Base-by-base conservation (phyloP, 495 filamentous ascomycete genomes). In the Aspergillus biplanus region DNA sequence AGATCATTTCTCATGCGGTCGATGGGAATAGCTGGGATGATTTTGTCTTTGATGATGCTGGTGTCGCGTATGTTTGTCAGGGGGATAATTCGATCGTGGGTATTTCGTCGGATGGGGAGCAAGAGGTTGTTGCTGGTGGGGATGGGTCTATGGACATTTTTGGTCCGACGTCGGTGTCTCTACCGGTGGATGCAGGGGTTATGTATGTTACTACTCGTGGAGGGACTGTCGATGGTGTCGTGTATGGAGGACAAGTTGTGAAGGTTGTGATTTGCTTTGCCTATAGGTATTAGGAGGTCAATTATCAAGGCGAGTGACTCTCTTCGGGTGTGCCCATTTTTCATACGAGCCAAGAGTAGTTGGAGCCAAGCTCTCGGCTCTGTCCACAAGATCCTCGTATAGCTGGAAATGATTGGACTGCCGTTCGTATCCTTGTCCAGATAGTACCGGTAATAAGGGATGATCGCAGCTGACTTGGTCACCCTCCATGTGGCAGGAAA, bases 1-100 rank as follows among this genome's bases (percentile, higher is more conserved):
- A 73, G 56, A 47, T 69, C 1, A 60, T 77, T 33, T 69, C 70
- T 31, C 56, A 54, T 49, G 46, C 46, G 46, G 13, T 13, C 5
- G 65, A 66, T n/a, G 54, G 46, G 21, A 33, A 35, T 18, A 57
- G 59, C 34, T 71, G 63, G 65, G 78, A 80, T 67, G 78, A 80
- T 59, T 78, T 80, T 52, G 75, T 73, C 59, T 32, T 18, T 5
- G 46, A 34, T 12, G 76, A 70, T 0, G 42, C 33, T 31, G 54
- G 54, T 1, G 53, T 55, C 37, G 63, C 70, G 39, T 80, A 74
- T 63, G 64, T 70, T 53, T 72, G 73, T 15, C 65, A 69, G 52
- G 55, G 62, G 44, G 52, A 46, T 6, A 62, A 71, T 59, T 59
- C 70, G 21, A 55, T 78, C 15, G 66, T 67, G n/a, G 61, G 68